Percentiles rank a stretch among this genome's conserved stretches.
phyloP scores from a whole-genome alignment of 208 protist genomes.

The Crithidia expoeki region DNA sequence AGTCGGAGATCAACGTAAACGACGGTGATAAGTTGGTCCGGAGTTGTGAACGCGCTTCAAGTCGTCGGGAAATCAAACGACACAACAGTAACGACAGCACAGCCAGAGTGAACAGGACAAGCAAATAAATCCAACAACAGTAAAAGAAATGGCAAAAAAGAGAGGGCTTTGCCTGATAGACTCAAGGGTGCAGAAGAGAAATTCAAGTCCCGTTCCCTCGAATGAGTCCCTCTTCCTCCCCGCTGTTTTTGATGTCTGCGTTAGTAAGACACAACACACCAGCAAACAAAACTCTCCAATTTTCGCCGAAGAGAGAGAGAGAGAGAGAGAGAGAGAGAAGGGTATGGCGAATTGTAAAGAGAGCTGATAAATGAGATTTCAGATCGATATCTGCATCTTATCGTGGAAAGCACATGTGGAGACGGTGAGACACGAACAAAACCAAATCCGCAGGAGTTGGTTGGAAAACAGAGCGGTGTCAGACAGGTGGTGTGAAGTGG shows the following conservation, averaged over 20 bases:
- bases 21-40: too few species aligned
- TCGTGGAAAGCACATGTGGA: neutral
- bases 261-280: neutral
- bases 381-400: neutral
- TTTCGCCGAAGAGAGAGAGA: neutral
- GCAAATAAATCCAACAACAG: neutral
- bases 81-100: too few species aligned
- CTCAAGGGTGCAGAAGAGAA: constrained; percentile 1
- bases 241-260: too few species aligned
- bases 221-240: neutral
- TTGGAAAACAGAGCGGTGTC: neutral
- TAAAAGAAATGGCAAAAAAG: constrained; percentile 13
- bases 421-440: neutral
- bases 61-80: too few species aligned
- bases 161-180: neutral
- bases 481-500: too few species aligned
- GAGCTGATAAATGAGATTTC: neutral
- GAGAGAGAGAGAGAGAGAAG: too few species aligned
- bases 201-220: neutral
- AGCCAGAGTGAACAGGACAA: too few species aligned
- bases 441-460: neutral
- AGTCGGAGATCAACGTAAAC: too few species aligned
- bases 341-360: too few species aligned
- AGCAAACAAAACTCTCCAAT: neutral
- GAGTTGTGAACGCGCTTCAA: neutral